phyloP scores from a whole-genome alignment of 768 basidiomycete species.

The Suillus paluster region DNA sequence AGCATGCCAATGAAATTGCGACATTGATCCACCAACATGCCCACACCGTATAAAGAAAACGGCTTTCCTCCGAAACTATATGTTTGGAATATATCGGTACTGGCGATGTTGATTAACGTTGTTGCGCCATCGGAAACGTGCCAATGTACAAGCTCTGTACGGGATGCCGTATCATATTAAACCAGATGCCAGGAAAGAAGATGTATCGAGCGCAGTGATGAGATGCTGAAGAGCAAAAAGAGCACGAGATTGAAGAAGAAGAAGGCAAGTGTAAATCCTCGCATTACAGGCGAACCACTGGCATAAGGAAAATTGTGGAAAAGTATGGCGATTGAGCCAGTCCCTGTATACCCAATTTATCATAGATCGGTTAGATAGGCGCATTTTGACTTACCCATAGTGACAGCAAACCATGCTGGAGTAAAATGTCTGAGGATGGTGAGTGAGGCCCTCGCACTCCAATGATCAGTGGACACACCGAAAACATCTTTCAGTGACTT shows the following conservation, averaged over 20 bases:
- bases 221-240: conserved; percentile 52
- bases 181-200: conserved; percentile 55
- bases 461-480: conserved; percentile 29
- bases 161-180: conserved; percentile 52
- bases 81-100: conserved; percentile 47
- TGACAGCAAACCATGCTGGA: conserved; percentile 58
- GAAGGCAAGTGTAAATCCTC: conserved; percentile 48
- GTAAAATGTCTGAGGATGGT: conserved; percentile 48
- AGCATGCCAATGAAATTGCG: conserved; percentile 56
- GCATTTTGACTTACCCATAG: conserved; percentile 48
- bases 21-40: conserved; percentile 73
- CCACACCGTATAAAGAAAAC: conserved; percentile 63
- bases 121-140: conserved; percentile 59
- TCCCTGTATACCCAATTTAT: conserved; percentile 34
- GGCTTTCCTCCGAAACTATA: conserved; percentile 53
- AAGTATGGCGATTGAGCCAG: conserved; percentile 57
- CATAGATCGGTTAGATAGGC: no score
- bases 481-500: conserved; percentile 41
- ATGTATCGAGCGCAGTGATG: conserved; percentile 56
- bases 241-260: conserved; percentile 64
- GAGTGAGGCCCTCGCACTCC: neutral
- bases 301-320: conserved; percentile 64
- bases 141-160: conserved; percentile 54
- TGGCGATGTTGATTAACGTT: conserved; percentile 58
- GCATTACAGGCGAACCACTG: conserved; percentile 42